A percentile compares a stretch with the other conserved stretches of the same genome.
These are phyloP conservation scores for Ophiostoma sp. DNA, from an alignment of 2,329 filamentous ascomycete genomes.

Conservation along the genomic window DNA sequence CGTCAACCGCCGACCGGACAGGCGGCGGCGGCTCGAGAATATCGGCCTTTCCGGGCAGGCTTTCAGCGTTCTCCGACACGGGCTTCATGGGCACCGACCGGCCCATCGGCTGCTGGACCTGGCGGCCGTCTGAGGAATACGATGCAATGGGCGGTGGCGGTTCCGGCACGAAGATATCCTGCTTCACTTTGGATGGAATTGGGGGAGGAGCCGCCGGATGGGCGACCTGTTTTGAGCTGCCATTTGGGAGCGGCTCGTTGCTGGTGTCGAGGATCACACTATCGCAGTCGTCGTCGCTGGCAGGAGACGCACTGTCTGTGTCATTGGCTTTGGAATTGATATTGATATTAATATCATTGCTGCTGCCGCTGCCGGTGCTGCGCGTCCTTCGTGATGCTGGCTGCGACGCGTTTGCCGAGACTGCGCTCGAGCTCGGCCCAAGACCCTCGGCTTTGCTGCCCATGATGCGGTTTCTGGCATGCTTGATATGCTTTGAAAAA, in stretches of 20 bases:
- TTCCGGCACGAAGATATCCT: background rate
- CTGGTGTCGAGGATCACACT: background rate
- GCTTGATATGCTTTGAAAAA: background rate
- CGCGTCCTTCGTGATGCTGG: background rate
- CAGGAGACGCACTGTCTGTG: background rate
- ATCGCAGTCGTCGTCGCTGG: background rate
- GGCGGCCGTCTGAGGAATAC: background rate
- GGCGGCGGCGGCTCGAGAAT: slow-evolving; percentile 5
- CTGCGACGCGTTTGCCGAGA: background rate
- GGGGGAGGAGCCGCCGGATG: background rate
- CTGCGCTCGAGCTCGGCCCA: background rate
- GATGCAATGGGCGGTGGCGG: background rate
- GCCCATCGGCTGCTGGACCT: background rate
- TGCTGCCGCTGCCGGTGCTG: background rate
- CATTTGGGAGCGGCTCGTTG: background rate
- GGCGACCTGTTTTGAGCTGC: background rate
- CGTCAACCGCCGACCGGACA: background rate
- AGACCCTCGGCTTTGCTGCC: background rate
- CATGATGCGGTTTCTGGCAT: background rate
- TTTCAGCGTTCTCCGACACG: background rate
- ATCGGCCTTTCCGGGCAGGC: background rate
- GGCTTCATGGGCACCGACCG: background rate
- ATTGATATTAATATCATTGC: background rate
- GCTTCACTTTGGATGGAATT: background rate
- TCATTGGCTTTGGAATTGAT: background rate